Evolutionary conservation across 2,329 filamentous ascomycete genomes (phyloP), one percentile per base, ranked within the genome.

Genomic region (Periconia sp.): DNA sequence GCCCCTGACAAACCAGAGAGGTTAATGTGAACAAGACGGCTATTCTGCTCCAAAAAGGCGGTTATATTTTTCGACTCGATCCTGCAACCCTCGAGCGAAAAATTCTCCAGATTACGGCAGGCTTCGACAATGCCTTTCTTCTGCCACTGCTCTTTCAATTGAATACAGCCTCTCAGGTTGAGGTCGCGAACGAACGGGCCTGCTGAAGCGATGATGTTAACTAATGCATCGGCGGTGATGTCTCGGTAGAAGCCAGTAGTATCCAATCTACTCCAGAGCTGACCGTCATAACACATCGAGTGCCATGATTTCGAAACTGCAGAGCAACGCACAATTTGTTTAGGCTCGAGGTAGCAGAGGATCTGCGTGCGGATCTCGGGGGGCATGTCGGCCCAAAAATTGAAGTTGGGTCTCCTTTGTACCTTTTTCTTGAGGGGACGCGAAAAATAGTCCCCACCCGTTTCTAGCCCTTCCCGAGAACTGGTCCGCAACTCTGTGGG

Each of bases 121-220:
- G 89, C 84, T 61, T 89, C 88, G n/a, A 89, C 87, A 41, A 97
- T 84, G 33, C 87, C 86, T 58, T 92, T 86, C 15, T 86, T 84
- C 43, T 85, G 82, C 81, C 92, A 92, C 66, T 89, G 88, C 65
- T 95, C 89, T 11, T 90, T 84, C 48, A 97, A 82, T 71, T 97
- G 94, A 33, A 96, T 84, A 70, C 93, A 99, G 23, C 94, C 94
- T 62, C 93, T 81, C 2, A 99, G 81, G 66, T 97, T 97, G 50
- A 99, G 81, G 63, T 96, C 86, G 62, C 90, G 90, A 50, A 97
- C 86, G 64, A 97, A 99, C 0, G 93, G 91, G 0, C 93, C 94
- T 1, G 92, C 91, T 3, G 86, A 82, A 1, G 86, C 85, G 66
- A 97, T 92, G 57, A 97, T 92, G 66, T 89, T 91, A 52, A 92